A percentile compares a stretch with the other conserved stretches of the same genome.
Evolutionary conservation across 495 filamentous ascomycete genomes (phyloP).

Genomic region (Xylaria castorea): DNA sequence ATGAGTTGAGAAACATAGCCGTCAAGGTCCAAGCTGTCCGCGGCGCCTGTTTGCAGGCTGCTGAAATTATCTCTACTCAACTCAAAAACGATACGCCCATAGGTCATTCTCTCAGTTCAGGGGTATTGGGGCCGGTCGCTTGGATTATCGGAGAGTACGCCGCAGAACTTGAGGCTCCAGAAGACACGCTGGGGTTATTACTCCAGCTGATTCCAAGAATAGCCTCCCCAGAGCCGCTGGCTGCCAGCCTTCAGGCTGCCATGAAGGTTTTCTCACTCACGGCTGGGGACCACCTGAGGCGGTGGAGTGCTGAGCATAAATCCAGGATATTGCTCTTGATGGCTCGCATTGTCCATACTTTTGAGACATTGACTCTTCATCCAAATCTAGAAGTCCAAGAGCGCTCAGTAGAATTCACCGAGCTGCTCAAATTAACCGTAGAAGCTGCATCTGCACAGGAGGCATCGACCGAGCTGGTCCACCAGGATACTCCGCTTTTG

Average conservation of each 20-base stretch:
- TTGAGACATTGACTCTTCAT: constrained; percentile 78
- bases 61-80: constrained; percentile 72
- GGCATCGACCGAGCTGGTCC: constrained; percentile 57
- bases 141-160: constrained; percentile 93
- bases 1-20: constrained; percentile 84
- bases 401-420: constrained; percentile 87
- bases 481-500: constrained; percentile 74
- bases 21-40: constrained; percentile 89
- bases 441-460: constrained; percentile 67
- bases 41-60: constrained; percentile 77
- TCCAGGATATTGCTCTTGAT: constrained; percentile 76
- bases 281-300: constrained; percentile 57
- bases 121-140: constrained; percentile 72
- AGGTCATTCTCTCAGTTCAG: constrained; percentile 51
- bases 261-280: constrained; percentile 82
- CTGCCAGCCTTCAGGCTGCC: constrained; percentile 82
- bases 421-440: constrained; percentile 81
- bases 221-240: constrained; percentile 62
- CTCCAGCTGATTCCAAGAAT: constrained; percentile 71
- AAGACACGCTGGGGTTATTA: constrained; percentile 72
- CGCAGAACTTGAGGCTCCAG: constrained; percentile 66
- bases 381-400: constrained; percentile 96
- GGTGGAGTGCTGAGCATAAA: constrained; percentile 71
- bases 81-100: constrained; percentile 50
- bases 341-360: constrained; percentile 77